Percentiles rank a stretch among this genome's conserved stretches.
phyloP scores from a whole-genome alignment of 2,329 filamentous ascomycete species.

The Alternaria sp. region DNA sequence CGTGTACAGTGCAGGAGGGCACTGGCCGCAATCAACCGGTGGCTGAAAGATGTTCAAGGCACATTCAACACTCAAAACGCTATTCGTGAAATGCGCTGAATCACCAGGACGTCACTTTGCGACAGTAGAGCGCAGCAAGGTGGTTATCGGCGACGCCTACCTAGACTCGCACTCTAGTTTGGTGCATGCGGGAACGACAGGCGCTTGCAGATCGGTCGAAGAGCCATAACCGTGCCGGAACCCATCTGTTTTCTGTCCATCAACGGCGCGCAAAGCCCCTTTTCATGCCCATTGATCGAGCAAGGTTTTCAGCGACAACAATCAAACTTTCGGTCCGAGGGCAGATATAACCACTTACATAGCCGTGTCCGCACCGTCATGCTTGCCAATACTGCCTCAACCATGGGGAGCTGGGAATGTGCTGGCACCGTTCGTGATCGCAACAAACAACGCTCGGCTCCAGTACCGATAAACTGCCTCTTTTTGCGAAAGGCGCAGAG shows the following conservation, averaged over 20 bases:
- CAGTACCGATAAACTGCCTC: neutral
- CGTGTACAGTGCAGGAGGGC: neutral
- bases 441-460: neutral
- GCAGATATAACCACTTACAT: neutral
- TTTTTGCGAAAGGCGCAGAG: neutral
- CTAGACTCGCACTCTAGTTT: neutral
- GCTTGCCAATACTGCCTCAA: neutral
- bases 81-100: neutral
- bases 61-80: neutral
- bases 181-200: neutral
- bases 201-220: neutral
- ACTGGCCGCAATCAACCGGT: neutral
- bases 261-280: constrained; percentile 1
- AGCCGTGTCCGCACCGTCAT: neutral
- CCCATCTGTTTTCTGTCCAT: neutral
- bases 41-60: neutral
- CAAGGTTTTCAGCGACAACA: neutral
- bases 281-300: neutral
- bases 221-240: neutral
- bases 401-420: neutral
- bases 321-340: constrained; percentile 1
- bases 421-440: neutral
- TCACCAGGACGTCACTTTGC: neutral
- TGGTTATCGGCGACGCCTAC: neutral
- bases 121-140: neutral